Evolutionary conservation across 139 green algal species (phyloP), one percentile per base, ranked within the genome.

Genomic region (Picochlorum sp.): DNA sequence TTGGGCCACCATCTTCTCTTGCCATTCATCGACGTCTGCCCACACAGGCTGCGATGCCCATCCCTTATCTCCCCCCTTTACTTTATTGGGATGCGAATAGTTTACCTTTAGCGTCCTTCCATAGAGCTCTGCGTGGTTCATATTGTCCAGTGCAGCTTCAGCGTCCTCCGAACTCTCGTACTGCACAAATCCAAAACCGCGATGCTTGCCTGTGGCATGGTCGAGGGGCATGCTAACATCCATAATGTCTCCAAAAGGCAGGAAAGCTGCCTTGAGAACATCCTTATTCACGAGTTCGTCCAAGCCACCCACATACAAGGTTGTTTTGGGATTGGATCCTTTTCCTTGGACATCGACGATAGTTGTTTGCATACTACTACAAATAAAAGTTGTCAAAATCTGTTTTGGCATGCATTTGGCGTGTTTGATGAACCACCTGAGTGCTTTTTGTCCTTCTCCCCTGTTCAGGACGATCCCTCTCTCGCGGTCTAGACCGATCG

Each of bases 181-280:
- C 71, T 96, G 88, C 0, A 98, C 83, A 59, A 98, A 98, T 15
- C 89, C 93, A 77, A 98, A 98, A 37, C 92, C 86, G 5, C 88
- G 68, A 70, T 95, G 80, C 66, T 84, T 86, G 9, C 88, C 83
- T 0, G 74, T 90, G 2, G 85, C 80, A 59, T 97, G 82, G 62
- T 97, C 91, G 31, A 98, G 60, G 1, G 92, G 92, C 4, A 97
- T 88, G 50, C 88, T 90, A 6, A 97, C 84, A 63, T 97, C 92
- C 71, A 96, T 96, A 52, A 98, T 83, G 16, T 97, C 90, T 0
- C 93, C 93, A 78, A 98, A 98, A 0, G 93, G 91, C 21, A 98
- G 81, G 75, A 98, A 98, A 0, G 92, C 91, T 13, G 88, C 80
- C 60, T 96, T 88, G 37, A 98, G 76, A 10, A 83, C 82, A 3